Base-by-base conservation (phyloP, 495 filamentous ascomycete genomes). In the Podospora appendiculata region DNA sequence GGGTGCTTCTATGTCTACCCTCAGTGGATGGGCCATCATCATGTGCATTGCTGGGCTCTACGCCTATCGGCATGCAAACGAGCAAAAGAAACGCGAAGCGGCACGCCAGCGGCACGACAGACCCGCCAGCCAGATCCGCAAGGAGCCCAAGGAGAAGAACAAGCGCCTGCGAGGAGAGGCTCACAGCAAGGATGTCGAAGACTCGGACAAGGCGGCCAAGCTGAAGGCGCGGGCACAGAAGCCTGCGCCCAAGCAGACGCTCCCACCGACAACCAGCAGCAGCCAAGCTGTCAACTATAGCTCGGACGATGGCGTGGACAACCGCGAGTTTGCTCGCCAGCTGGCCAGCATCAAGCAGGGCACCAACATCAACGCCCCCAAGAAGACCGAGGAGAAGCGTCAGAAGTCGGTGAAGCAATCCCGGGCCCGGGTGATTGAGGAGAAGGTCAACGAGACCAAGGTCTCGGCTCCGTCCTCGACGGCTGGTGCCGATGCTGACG, bases 401-500 rank as follows among this genome's bases (percentile, higher is more conserved):
- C 81, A 81, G 56, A 78, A 76, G 59, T 78, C 76, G 19, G 72
- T 80, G 45, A 82, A 80, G 69, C 77, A 79, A 58, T 76, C 71
- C 17, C 70, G 71, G 32, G 76, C 76, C 34, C 69, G 73, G 46
- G 65, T 73, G 52, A 66, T 71, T 41, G 52, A 66, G 16, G 61
- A 63, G 12, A 52, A 50, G 35, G 59, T 53, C 46, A 53, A 54
- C 19, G 60, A 70, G 19, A 65, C 53, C 56, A 76, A 75, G 54
- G 62, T 66, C 34, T 77, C 77, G n/a, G 72, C 71, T 16, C 74
- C 79, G 4, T 88, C 86, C 7, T 95, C 89, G 3, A 87, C 86
- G 17, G 80, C 84, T 39, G 88, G 84, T 16, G 86, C 75, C 8
- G 89, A 95, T 68, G 89, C 84, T 13, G 89, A 93, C 65, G 90